phyloP scores from a whole-genome alignment of 106 monocot genomes.

The Chionographis japonica region DNA sequence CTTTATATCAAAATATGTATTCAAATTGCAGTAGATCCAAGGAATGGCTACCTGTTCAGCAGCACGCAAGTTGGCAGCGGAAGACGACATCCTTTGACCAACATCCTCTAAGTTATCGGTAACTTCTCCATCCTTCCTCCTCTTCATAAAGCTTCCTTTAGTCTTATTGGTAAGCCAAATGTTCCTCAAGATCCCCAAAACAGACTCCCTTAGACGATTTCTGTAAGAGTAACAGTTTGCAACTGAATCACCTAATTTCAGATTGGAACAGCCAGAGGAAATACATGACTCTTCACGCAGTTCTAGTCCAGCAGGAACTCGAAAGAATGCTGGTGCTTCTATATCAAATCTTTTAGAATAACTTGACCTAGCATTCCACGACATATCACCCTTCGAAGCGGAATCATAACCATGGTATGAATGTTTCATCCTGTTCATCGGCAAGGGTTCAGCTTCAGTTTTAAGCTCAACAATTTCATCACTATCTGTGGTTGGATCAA shows the following conservation, averaged over 20 bases:
- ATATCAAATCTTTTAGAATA: constrained; percentile 3
- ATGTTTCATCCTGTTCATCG: constrained; percentile 15
- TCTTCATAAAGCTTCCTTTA: constrained; percentile 48
- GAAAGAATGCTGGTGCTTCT: not conserved
- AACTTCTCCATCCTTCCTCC: constrained; percentile 66
- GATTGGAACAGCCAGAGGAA: constrained; percentile 1
- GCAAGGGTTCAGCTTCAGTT: constrained; percentile 16
- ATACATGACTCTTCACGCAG: not conserved
- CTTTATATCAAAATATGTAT: not conserved
- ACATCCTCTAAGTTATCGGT: constrained; percentile 11
- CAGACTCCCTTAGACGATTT: constrained; percentile 18
- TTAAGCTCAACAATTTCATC: constrained; percentile 55
- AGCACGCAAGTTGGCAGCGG: constrained; percentile 4
- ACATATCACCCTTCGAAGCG: not conserved
- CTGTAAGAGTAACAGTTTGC: constrained; percentile 16
- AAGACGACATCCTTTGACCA: constrained; percentile 11
- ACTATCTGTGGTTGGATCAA: constrained; percentile 21
- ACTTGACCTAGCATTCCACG: constrained; percentile 4
- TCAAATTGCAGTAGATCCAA: not conserved
- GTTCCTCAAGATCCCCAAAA: constrained; percentile 32
- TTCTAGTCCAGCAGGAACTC: constrained; percentile 2
- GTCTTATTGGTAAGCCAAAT: constrained; percentile 31
- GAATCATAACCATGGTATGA: constrained; percentile 5
- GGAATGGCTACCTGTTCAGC: constrained; percentile 22
- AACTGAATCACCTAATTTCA: constrained; percentile 28